phyloP scores from a whole-genome alignment of 1,139 yeast species.

The Candida sanyaensis region DNA sequence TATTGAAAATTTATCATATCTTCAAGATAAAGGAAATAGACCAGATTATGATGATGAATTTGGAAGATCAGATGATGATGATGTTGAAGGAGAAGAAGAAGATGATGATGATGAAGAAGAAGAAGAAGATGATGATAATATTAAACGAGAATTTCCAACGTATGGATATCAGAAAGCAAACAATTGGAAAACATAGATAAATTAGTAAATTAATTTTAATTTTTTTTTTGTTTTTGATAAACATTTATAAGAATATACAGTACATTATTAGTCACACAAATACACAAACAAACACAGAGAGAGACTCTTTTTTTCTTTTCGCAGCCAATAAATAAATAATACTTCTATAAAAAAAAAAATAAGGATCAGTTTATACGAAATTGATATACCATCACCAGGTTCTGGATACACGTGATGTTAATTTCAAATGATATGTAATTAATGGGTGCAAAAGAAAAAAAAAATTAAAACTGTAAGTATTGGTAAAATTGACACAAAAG shows the following conservation, averaged over 20 bases:
- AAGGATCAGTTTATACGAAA: neutral
- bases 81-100: slow-evolving; percentile 7
- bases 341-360: neutral
- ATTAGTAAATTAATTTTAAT: no score
- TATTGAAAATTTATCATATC: slow-evolving; percentile 34
- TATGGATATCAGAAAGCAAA: slow-evolving; percentile 14
- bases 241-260: neutral
- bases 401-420: neutral
- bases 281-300: no score
- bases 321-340: no score
- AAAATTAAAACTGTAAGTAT: neutral
- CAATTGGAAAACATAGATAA: neutral
- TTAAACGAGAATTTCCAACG: slow-evolving; percentile 11
- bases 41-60: slow-evolving; percentile 4
- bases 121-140: slow-evolving; percentile 9
- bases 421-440: neutral
- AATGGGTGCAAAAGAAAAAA: slow-evolving; percentile 1
- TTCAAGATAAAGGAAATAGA: slow-evolving; percentile 12
- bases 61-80: neutral
- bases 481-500: neutral
- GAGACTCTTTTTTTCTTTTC: no score
- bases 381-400: neutral
- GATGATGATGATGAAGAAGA: slow-evolving; percentile 8
- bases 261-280: no score
- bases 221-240: neutral